Evolutionary conservation across 2,329 filamentous ascomycete species (phyloP).

Genomic region (Neoascochyta sp.): DNA sequence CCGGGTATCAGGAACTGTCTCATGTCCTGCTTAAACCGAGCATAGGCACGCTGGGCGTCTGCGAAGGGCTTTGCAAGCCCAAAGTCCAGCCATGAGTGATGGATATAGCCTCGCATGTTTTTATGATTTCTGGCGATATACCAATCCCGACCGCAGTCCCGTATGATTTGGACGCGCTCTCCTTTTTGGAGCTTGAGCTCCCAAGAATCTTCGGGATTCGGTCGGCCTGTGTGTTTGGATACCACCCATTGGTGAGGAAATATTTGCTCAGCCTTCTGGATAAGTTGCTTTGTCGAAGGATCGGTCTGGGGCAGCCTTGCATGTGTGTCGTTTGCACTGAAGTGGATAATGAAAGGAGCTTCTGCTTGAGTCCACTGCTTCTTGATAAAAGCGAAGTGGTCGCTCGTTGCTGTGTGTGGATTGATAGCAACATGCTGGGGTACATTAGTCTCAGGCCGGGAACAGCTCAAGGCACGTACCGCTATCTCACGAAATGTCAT

Average conservation of each 20-base stretch:
- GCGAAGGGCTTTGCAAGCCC: conserved; percentile 7
- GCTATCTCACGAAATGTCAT: no score
- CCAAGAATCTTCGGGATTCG: conserved; percentile 20
- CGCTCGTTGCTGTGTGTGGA: conserved; percentile 15
- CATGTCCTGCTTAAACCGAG: conserved; percentile 15
- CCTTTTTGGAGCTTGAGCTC: conserved; percentile 24
- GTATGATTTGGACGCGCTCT: conserved; percentile 21
- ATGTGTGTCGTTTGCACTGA: conserved; percentile 12
- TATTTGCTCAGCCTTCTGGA: conserved; percentile 1
- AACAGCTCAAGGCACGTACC: conserved; percentile 8
- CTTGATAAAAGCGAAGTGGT: conserved; percentile 28
- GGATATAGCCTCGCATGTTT: conserved; percentile 21
- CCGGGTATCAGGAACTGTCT: conserved; percentile 14
- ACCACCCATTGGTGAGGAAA: no score
- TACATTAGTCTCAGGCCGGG: conserved; percentile 6
- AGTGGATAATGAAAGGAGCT: conserved; percentile 15
- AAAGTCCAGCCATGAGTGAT: conserved; percentile 25
- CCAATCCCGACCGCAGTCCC: conserved; percentile 24
- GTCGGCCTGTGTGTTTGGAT: conserved; percentile 19
- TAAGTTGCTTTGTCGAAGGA: conserved; percentile 1
- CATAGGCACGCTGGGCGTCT: conserved; percentile 16
- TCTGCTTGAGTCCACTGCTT: conserved; percentile 11
- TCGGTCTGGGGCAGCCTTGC: no score
- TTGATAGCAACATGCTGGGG: conserved; percentile 20
- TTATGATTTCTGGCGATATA: conserved; percentile 12